Evolutionary conservation across 495 filamentous ascomycete genomes (phyloP).

Genomic region (Viridothelium virens): DNA sequence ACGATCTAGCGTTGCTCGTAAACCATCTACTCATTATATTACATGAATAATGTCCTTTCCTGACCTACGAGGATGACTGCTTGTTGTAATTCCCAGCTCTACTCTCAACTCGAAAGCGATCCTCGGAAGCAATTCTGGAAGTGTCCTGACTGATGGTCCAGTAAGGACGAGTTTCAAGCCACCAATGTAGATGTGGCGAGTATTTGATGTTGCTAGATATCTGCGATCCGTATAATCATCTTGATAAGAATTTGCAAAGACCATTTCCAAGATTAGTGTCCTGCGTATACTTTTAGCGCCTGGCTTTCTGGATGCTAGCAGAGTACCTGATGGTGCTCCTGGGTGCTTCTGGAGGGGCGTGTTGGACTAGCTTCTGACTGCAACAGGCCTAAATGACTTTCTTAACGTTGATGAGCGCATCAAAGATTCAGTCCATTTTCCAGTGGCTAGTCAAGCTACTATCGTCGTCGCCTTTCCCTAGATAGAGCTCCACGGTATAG

Average conservation of each 20-base stretch:
- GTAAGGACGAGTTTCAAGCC: too few relatives aligned
- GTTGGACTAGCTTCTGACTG: neutral
- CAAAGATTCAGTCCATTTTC: constrained; percentile 72
- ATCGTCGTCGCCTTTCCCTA: constrained; percentile 70
- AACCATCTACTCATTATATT: constrained; percentile 4
- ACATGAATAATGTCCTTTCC: neutral
- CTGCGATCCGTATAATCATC: too few relatives aligned
- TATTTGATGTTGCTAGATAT: too few relatives aligned
- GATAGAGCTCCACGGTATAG: constrained; percentile 80
- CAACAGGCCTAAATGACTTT: neutral
- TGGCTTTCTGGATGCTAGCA: too few relatives aligned
- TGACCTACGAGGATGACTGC: neutral
- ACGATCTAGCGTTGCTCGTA: neutral
- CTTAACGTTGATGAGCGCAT: neutral
- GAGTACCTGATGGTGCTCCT: neutral
- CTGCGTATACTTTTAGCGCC: too few relatives aligned
- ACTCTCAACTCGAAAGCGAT: too few relatives aligned
- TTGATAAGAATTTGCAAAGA: too few relatives aligned
- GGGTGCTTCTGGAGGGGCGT: neutral
- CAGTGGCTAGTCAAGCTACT: constrained; percentile 68
- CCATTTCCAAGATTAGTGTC: too few relatives aligned
- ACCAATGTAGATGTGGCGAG: too few relatives aligned
- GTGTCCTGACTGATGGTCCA: too few relatives aligned
- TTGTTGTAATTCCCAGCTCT: too few relatives aligned
- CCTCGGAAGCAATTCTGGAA: too few relatives aligned